phyloP scores from a whole-genome alignment of 805 yeast species.

The Sugiyamaella smithiae region DNA sequence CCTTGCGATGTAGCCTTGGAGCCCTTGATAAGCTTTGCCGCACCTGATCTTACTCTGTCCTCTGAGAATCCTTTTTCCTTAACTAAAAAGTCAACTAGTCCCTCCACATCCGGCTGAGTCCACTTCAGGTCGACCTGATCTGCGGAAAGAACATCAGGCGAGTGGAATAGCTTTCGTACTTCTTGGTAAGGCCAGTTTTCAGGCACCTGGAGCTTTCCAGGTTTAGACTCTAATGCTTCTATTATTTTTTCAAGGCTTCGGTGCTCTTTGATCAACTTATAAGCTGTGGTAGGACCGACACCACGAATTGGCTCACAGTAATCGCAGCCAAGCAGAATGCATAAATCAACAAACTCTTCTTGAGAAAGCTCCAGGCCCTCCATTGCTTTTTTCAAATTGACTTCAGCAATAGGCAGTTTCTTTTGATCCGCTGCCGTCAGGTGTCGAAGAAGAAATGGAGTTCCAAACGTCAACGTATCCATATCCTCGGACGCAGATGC shows the following conservation, averaged over 20 bases:
- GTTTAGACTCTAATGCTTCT: constrained; percentile 49
- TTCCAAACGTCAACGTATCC: constrained; percentile 93
- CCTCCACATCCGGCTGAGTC: constrained; percentile 85
- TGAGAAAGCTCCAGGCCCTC: constrained; percentile 74
- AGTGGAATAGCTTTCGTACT: constrained; percentile 77
- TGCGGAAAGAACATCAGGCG: constrained; percentile 74
- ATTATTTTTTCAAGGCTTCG: constrained; percentile 77
- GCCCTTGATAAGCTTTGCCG: constrained; percentile 78
- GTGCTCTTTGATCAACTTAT: constrained; percentile 82
- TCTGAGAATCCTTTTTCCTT: constrained; percentile 88
- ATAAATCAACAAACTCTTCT: constrained; percentile 79
- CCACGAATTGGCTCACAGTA: constrained; percentile 95
- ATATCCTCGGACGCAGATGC: constrained; percentile 99
- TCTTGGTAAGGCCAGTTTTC: constrained; percentile 92
- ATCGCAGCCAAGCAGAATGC: constrained; percentile 94
- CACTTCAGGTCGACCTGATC: constrained; percentile 71
- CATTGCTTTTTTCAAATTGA: constrained; percentile 61
- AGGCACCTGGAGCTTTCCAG: constrained; percentile 77
- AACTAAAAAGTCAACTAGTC: constrained; percentile 77
- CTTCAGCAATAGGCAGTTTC: constrained; percentile 87
- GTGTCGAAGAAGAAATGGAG: constrained; percentile 81
- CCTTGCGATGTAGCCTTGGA: constrained; percentile 86
- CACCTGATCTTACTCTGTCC: constrained; percentile 85
- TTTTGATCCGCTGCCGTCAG: constrained; percentile 92
- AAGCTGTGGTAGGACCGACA: constrained; percentile 93